Conservation (phyloP, 2,329 filamentous ascomycete species). For the Coniochaeta sp. region DNA sequence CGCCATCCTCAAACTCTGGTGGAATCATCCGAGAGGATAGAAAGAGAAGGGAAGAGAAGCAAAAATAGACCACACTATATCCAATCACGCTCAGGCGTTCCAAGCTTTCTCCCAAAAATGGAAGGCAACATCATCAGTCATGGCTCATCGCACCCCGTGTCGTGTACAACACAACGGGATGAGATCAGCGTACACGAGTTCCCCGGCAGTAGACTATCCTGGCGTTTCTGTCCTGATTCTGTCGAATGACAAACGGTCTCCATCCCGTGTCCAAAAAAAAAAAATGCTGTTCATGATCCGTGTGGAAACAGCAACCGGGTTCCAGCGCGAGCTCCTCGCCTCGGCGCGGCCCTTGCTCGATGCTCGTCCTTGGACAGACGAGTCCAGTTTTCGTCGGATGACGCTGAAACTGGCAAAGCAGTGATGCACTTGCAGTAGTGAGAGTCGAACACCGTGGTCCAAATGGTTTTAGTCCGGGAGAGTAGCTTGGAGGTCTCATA, state of each 20-base stretch:
- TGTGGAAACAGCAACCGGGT: background rate
- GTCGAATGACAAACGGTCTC: background rate
- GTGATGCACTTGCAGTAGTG: constrained; percentile 2
- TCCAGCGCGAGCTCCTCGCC: background rate
- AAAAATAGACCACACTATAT: background rate
- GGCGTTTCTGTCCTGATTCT: background rate
- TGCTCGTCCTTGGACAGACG: background rate
- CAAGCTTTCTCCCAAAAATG: background rate
- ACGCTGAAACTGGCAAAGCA: constrained; percentile 2
- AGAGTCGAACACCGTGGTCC: background rate
- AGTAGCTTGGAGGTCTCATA: background rate
- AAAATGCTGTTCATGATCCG: background rate
- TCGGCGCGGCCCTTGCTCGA: background rate
- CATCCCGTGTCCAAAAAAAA: background rate
- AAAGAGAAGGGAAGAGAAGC: background rate
- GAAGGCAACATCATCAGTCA: background rate
- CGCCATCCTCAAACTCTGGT: background rate
- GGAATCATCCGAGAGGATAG: background rate
- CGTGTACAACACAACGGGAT: background rate
- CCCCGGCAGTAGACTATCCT: background rate
- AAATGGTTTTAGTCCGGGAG: background rate
- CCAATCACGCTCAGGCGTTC: background rate
- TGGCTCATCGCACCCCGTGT: background rate
- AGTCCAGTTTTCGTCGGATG: background rate
- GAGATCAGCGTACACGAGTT: background rate